Evolutionary conservation across 139 green algal genomes (phyloP), one percentile per base, ranked within the genome.

Genomic region (Parachlorella kessleri): DNA sequence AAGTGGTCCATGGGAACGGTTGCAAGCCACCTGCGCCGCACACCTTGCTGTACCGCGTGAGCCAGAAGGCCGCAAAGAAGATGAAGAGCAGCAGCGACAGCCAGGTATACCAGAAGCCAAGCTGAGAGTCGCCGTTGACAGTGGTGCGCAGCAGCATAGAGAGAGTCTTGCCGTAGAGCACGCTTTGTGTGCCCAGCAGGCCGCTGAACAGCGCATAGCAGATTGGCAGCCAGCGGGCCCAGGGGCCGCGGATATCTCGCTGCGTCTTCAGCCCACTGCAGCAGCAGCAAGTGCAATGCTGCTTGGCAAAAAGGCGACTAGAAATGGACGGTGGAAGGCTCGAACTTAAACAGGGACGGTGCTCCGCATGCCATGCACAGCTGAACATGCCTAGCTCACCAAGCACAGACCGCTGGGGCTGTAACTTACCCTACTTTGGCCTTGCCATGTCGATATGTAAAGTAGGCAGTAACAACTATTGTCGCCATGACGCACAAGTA

Each of bases 81-180:
- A 96, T 7, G 80, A 98, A 97, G 24, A 85, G 72, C 18, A 91
- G 35, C 39, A 96, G 69, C 33, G 88, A 83, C 21, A 97, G 33
- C 81, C 83, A 98, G 0, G 89, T 94, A 84, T 96, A 97, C 93
- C 90, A 96, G 68, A 84, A 88, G n/a, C 41, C 76, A 24, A 96
- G 81, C 89, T 96, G 88, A 74, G 86, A 93, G 70, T 95, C 86
- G 1, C 90, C 93, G 5, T 33, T 54, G 9, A 95, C 70, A 0
- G 91, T 94, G 8, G 86, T 87, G 33, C 94, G 86, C 72, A 98
- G 84, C 64, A 98, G 86, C 37, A 91, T 90, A 14, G 91, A 95
- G 66, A 98, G 83, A 2, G 84, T 88, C 78, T 98, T 98, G 83
- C 83, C 88, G 76, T 96, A 98, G 33, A 98, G 81, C 33, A 98